Evolutionary conservation across 768 basidiomycete genomes (phyloP), one percentile per base, ranked within the genome.

Genomic region (Tubosaeta sp.): DNA sequence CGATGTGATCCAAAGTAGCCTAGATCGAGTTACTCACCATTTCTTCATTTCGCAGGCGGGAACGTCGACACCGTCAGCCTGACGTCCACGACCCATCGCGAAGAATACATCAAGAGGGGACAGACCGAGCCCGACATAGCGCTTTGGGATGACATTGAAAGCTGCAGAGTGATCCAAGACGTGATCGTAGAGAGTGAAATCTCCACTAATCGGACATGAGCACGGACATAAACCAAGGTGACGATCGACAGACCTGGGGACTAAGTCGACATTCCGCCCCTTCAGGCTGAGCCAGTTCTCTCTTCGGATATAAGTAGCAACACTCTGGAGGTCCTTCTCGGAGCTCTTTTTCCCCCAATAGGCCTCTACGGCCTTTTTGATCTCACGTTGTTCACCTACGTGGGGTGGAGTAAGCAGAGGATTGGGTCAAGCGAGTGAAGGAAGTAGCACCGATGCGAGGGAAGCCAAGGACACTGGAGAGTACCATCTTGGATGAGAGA

Each of bases 31-130:
- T 27, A 76, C 84, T 62, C 66, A 91, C 95, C 96, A 99, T 75
- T 98, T 98, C 82, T 96, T 97, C 96, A 98, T 98, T 78, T 97
- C 94, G 57, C 83, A 92, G 43, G 94, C 93, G 44, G 91, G 92
- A 58, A 98, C 93, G 74, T 99, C 96, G 62, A 98, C 94, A 53
- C 84, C 87, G 57, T 83, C 90, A 36, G 87, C 79, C 74, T 99
- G 96, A 59, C 95, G 91, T 51, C 96, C 96, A 74, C 96, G 95
- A 48, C 95, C 96, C 90, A 98, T 94, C 62, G 96, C 96, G 63
- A 99, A 98, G 76, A 90, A 96, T 68, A 94, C 85, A 73, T 99
- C 95, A 58, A 98, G 84, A 56, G 83, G 78, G 25, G 91, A 90
- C 47, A 99, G 76, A 51, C 85, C 84, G 58, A 90, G 87, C 46